A percentile compares a stretch with the other conserved stretches of the same genome.
Conservation (phyloP, 352 stramenopile species). For the Globisporangium camurandrum region DNA sequence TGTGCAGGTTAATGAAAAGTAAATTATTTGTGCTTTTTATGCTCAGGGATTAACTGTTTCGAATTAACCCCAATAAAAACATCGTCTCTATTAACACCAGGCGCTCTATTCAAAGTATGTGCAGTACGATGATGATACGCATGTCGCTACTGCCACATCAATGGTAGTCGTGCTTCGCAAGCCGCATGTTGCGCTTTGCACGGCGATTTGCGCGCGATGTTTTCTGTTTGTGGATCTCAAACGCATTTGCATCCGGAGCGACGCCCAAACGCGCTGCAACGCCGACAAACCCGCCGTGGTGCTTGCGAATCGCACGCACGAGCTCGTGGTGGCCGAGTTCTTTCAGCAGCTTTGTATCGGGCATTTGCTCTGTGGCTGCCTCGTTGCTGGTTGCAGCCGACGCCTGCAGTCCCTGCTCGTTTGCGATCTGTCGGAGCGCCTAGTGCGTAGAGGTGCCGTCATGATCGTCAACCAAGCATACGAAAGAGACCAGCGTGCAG, state of each 20-base stretch:
- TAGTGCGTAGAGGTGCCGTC: constrained; percentile 16
- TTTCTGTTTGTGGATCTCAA: constrained; percentile 70
- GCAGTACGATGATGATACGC: no score
- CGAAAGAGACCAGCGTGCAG: background rate
- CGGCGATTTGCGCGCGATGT: constrained; percentile 52
- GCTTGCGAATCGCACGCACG: constrained; percentile 74
- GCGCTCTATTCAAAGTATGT: no score
- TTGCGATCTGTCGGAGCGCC: constrained; percentile 56
- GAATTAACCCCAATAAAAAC: no score
- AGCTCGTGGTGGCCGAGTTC: constrained; percentile 49
- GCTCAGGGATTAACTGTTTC: no score
- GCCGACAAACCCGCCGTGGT: constrained; percentile 63
- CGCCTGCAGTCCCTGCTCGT: constrained; percentile 28
- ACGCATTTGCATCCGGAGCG: constrained; percentile 20
- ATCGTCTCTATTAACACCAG: no score
- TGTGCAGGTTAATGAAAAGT: no score
- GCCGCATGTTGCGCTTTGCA: constrained; percentile 38
- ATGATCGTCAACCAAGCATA: background rate
- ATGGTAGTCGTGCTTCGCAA: constrained; percentile 69
- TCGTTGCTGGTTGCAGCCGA: constrained; percentile 3
- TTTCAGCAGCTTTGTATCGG: constrained; percentile 70
- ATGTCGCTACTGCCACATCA: no score
- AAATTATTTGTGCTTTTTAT: no score
- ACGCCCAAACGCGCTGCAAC: constrained; percentile 54
- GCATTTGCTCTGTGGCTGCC: constrained; percentile 15